These are phyloP conservation scores for Sclerotinia borealis DNA, from an alignment of 2,329 filamentous ascomycete species.

Conservation along the genomic window DNA sequence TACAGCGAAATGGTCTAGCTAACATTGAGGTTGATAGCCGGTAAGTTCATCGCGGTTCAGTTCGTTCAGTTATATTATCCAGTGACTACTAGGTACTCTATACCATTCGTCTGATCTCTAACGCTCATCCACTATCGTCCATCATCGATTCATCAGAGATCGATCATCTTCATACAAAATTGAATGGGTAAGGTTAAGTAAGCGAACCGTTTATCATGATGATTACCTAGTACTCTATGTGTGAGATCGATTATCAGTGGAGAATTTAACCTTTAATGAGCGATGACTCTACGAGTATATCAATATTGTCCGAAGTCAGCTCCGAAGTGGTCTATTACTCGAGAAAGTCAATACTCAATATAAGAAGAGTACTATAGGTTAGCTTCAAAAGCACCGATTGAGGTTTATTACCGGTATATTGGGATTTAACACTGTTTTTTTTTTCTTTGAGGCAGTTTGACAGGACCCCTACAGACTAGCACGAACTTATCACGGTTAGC, in stretches of 20 bases:
- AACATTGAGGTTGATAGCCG: background rate
- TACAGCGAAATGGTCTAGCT: background rate
- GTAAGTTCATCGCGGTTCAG: background rate
- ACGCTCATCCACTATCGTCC: background rate
- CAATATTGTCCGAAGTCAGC: constrained; percentile 21
- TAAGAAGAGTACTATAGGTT: too few relatives aligned
- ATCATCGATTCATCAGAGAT: background rate
- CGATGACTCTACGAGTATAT: background rate
- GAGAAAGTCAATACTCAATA: background rate
- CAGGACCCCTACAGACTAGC: constrained; percentile 6
- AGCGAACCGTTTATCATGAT: background rate
- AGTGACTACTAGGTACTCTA: background rate
- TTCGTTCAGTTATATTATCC: background rate
- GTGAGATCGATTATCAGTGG: background rate
- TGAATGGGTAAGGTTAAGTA: background rate
- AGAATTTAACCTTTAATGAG: constrained; percentile 15
- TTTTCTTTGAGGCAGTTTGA: too few relatives aligned
- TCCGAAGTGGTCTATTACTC: constrained; percentile 4
- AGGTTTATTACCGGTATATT: too few relatives aligned
- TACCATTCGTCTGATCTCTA: constrained; percentile 1
- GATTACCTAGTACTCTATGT: background rate
- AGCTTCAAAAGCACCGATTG: constrained; percentile 5
- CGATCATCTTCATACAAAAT: background rate
- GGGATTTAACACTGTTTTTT: constrained; percentile 1
- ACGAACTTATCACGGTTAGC: background rate